Evolutionary conservation across 1,284 basidiomycete species (phyloP).

Genomic region (Apiotrichum akiyoshidainum): DNA sequence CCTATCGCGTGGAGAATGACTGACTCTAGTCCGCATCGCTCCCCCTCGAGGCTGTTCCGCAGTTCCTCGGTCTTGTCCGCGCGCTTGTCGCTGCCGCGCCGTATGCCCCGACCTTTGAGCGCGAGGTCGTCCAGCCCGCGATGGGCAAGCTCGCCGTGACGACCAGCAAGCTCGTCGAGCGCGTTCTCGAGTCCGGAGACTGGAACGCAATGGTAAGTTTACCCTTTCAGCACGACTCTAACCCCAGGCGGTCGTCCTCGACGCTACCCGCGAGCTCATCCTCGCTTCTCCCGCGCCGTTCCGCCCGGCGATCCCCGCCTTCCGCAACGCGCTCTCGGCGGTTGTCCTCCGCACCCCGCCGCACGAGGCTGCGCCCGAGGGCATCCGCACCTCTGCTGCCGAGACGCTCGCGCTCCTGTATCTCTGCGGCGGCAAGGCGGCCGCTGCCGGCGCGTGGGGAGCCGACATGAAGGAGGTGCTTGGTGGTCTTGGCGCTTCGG

Average conservation of each 20-base stretch:
- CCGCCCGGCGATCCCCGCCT: constrained; percentile 32
- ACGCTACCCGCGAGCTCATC: constrained; percentile 27
- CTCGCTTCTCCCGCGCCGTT: constrained; percentile 41
- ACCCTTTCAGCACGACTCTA: background rate
- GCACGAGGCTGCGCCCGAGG: constrained; percentile 11
- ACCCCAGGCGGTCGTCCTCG: constrained; percentile 24
- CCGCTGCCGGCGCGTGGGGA: constrained; percentile 36
- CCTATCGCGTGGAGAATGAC: background rate
- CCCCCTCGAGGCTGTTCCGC: constrained; percentile 2
- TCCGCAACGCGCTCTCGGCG: constrained; percentile 29
- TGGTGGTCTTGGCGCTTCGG: constrained; percentile 28
- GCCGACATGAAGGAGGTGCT: constrained; percentile 36
- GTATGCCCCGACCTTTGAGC: constrained; percentile 42
- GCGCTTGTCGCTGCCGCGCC: constrained; percentile 30
- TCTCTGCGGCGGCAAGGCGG: constrained; percentile 43
- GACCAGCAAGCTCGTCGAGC: constrained; percentile 32
- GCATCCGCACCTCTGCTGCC: constrained; percentile 17
- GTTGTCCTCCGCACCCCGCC: constrained; percentile 29
- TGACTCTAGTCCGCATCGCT: constrained; percentile 10
- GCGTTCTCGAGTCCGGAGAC: constrained; percentile 21
- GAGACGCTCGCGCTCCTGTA: constrained; percentile 37
- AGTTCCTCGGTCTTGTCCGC: constrained; percentile 27
- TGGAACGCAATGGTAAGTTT: constrained; percentile 29
- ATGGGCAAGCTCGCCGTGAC: constrained; percentile 45
- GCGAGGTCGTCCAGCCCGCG: constrained; percentile 43